Conservation (phyloP, 1,284 basidiomycete species). For the Tremellales sp. region DNA sequence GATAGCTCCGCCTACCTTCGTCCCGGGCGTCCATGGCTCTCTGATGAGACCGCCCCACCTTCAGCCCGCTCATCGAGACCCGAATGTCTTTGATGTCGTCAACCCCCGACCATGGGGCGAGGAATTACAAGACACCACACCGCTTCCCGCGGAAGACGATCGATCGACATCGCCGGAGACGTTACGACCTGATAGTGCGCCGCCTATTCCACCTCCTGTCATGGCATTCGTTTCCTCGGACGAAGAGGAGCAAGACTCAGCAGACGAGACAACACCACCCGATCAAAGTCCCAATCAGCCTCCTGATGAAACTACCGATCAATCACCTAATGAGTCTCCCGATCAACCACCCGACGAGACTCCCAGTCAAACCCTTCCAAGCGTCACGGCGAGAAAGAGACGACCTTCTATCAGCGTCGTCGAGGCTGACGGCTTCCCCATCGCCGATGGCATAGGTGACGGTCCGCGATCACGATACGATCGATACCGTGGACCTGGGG, state of each 20-base stretch:
- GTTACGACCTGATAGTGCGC: neutral
- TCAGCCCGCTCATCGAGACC: neutral
- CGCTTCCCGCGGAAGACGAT: too few species aligned
- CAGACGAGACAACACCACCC: too few species aligned
- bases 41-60: too few species aligned
- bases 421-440: neutral
- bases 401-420: conserved; percentile 4
- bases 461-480: neutral
- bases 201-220: neutral
- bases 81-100: neutral
- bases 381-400: neutral
- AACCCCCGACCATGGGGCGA: neutral
- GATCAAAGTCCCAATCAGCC: too few species aligned
- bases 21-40: too few species aligned
- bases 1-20: too few species aligned
- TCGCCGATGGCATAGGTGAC: neutral
- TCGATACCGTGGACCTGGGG: neutral
- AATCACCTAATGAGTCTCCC: too few species aligned
- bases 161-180: too few species aligned
- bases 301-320: too few species aligned
- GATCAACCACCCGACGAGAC: too few species aligned
- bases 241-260: conserved; percentile 10
- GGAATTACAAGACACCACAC: too few species aligned
- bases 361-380: too few species aligned
- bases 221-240: neutral